phyloP scores from a whole-genome alignment of 2,329 filamentous ascomycete species.

The Zarea fungicola region DNA sequence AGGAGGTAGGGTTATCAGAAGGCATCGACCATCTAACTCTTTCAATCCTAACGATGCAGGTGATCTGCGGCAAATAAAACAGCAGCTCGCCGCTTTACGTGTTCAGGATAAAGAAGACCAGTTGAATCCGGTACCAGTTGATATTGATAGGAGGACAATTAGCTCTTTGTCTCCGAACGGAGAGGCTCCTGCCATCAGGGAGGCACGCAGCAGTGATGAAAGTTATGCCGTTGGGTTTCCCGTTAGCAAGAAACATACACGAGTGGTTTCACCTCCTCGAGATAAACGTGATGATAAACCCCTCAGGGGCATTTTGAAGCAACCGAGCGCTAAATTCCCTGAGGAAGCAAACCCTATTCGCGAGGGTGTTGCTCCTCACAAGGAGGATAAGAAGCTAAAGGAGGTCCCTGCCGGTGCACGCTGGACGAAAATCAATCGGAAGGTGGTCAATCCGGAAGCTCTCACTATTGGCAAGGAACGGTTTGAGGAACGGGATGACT shows the following conservation, averaged over 20 bases:
- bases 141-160: neutral
- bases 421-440: slow-evolving; percentile 90
- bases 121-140: neutral
- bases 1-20: slow-evolving; percentile 31
- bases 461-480: slow-evolving; percentile 82
- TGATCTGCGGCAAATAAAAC: slow-evolving; percentile 45
- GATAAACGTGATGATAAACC: slow-evolving; percentile 61
- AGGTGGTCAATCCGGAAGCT: slow-evolving; percentile 84
- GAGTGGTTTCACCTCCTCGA: slow-evolving; percentile 68
- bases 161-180: slow-evolving; percentile 17
- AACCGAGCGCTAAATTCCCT: slow-evolving; percentile 76
- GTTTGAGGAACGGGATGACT: slow-evolving; percentile 87
- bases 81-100: slow-evolving; percentile 43
- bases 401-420: slow-evolving; percentile 73
- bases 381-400: slow-evolving; percentile 68
- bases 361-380: slow-evolving; percentile 90
- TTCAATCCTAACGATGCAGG: slow-evolving; percentile 51
- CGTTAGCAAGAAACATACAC: slow-evolving; percentile 42
- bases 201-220: neutral
- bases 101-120: slow-evolving; percentile 20
- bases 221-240: slow-evolving; percentile 30
- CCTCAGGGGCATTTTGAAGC: slow-evolving; percentile 80
- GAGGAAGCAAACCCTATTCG: slow-evolving; percentile 78
- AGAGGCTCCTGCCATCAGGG: neutral
- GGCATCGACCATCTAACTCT: slow-evolving; percentile 31